Base-by-base conservation (phyloP, 2,329 filamentous ascomycete species). In the Trichoderma sp. region DNA sequence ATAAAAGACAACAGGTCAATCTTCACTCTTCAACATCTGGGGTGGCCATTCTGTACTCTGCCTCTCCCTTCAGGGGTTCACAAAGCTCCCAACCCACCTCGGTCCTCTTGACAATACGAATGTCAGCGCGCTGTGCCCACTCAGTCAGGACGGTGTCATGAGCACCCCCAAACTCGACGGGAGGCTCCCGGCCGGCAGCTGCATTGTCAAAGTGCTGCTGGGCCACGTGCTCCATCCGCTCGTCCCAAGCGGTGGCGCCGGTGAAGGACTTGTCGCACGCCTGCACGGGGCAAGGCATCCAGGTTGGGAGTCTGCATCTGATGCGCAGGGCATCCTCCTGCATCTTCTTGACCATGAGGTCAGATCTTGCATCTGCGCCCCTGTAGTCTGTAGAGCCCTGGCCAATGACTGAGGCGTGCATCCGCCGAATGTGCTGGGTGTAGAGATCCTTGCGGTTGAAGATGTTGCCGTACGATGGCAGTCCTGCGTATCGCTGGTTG, bases 381-480 rank as follows among this genome's bases (percentile, higher is more conserved):
- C 81, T 85, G 72, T 78, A 78, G 30, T 80, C 76, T 71, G 81
- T 78, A 68, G 81, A 82, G 72, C 82, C 82, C 2, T 80, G 74
- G 70, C 85, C 80, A 0, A 88, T 87, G 39, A 47, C 56, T 9
- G 51, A 24, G 0, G 88, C 85, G 79, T 98, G 95, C 93, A 97
- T 97, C 61, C 95, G 91, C 6, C 93, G 88, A 2, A 95, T 86
- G 78, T 98, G 95, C 77, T 97, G 94, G 0, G 92, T 93, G 83
- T 95, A 97, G 11, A 98, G 88, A 77, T 98, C 95, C 79, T 97
- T 97, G 77, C 95, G 92, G 81, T 97, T 97, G 84, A 97, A 97
- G 76, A 87, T 84, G 36, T 83, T 82, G n/a, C 86, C 90, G 76
- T 91, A 90, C 51, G 83, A 83, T 6, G 85, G 81, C 12, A 76